Conservation (phyloP, 768 basidiomycete genomes). For the Imleria badia region DNA sequence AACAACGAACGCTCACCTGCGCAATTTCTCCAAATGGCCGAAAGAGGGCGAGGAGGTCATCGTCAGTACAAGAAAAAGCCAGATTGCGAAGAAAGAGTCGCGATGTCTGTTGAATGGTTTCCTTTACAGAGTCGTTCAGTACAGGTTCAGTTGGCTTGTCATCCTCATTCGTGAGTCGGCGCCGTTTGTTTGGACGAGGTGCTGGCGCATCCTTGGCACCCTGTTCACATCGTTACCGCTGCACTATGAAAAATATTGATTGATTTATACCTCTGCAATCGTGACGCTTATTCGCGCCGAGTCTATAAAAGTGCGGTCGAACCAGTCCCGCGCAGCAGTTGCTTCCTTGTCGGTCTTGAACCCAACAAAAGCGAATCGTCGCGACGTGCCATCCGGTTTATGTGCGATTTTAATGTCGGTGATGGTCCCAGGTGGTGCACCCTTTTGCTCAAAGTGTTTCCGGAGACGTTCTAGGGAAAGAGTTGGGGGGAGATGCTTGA, state of each 20-base stretch:
- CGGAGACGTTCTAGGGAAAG: slow-evolving; percentile 62
- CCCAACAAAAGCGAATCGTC: slow-evolving; percentile 92
- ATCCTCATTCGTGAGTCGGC: slow-evolving; percentile 57
- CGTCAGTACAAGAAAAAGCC: slow-evolving; percentile 77
- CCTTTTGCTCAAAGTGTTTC: slow-evolving; percentile 64
- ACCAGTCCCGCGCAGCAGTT: slow-evolving; percentile 72
- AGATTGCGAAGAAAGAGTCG: slow-evolving; percentile 94
- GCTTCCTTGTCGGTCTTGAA: slow-evolving; percentile 84
- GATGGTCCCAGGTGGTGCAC: slow-evolving; percentile 62
- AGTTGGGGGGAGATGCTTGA: slow-evolving; percentile 77
- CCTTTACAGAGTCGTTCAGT: slow-evolving; percentile 35
- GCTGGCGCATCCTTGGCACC: slow-evolving; percentile 66
- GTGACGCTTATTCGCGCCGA: slow-evolving; percentile 74
- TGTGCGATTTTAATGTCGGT: slow-evolving; percentile 86
- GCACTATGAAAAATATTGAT: neutral
- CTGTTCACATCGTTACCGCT: slow-evolving; percentile 36
- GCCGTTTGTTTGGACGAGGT: slow-evolving; percentile 70
- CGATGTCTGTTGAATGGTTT: slow-evolving; percentile 67
- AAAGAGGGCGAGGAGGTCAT: slow-evolving; percentile 68
- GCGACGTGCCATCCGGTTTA: slow-evolving; percentile 73
- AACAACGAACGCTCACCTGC: slow-evolving; percentile 55
- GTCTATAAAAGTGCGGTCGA: slow-evolving; percentile 80
- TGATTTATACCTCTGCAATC: slow-evolving; percentile 61
- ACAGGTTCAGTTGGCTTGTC: slow-evolving; percentile 8
- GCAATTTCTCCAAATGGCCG: slow-evolving; percentile 65